Base-by-base conservation (phyloP, 352 stramenopile genomes). In the Globisporangium takayamanum region DNA sequence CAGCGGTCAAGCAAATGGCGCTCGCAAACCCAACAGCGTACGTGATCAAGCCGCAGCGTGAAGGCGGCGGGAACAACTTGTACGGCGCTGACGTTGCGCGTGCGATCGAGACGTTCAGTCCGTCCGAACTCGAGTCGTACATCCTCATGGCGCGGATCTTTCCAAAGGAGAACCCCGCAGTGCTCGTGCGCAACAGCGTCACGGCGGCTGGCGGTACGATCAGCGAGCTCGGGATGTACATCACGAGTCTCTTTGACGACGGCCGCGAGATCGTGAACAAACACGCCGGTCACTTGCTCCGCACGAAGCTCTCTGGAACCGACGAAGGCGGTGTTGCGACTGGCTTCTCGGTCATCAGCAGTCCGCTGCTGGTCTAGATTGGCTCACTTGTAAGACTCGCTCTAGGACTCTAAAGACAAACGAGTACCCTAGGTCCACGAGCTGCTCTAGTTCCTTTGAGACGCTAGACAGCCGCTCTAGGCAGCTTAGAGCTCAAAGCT, bases 111-210 rank as follows among this genome's bases (percentile, higher is more conserved):
- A 84, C 62, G 39, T 84, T 94, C 71, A 84, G 67, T 1, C 68
- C 72, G 0, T 63, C 77, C 2, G 88, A 97, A 55, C 75, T 93
- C 22, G 87, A 88, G 59, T 89, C 84, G 45, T 93, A 87, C 72
- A 99, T 99, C 62, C 72, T 99, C 36, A 99, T 99, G 97, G 77
- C 98, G 70, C 88, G 94, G 12, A 97, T 99, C 57, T 96, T 98
- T 47, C 95, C 96, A 5, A 83, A 88, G 48, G 78, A 87, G 57
- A 87, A 85, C 56, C 66, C 76, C 7, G 86, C 84, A 20, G 75
- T 95, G 28, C 76, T 95, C 10, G 72, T 92, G n/a, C 79, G 84
- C 63, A 90, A 91, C 87, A 66, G 78, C 68, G 52, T 76, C 44
- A 81, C 77, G 14, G 70, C 69, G 1, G 83, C 73, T 7, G 95